A percentile compares a stretch with the other conserved stretches of the same genome.
Conservation (phyloP, 23 red algal species). For the Agarophyton chilense region DNA sequence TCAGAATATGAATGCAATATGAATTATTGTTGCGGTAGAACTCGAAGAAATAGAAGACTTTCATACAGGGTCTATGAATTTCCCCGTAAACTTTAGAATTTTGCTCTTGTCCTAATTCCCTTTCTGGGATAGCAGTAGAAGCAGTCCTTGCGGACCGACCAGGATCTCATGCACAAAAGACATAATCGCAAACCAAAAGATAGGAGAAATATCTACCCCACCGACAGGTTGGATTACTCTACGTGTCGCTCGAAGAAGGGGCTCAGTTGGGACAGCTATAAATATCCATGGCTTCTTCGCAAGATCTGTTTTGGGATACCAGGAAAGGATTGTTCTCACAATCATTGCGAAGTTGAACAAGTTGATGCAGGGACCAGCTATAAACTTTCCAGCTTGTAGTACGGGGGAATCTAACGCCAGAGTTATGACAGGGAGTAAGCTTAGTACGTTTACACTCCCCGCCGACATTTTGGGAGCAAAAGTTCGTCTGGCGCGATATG, state of each 20-base stretch:
- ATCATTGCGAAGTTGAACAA: constrained; percentile 89
- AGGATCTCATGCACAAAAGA: constrained; percentile 92
- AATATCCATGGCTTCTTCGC: constrained; percentile 76
- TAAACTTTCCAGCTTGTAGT: constrained; percentile 49
- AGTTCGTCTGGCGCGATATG: background rate
- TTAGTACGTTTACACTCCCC: background rate
- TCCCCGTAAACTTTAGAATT: no score
- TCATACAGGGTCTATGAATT: no score
- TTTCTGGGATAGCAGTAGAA: constrained; percentile 63
- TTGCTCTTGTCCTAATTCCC: background rate
- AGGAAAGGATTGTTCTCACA: constrained; percentile 76
- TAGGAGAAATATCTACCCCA: constrained; percentile 96
- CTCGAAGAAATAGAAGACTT: no score
- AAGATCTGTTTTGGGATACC: constrained; percentile 86
- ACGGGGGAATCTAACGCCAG: constrained; percentile 27
- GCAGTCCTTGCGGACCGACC: constrained; percentile 90
- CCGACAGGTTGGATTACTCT: constrained; percentile 85
- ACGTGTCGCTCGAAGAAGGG: constrained; percentile 79
- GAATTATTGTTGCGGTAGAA: no score
- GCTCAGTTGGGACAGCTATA: constrained; percentile 83
- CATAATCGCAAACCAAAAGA: constrained; percentile 93
- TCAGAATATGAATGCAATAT: no score
- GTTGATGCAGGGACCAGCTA: constrained; percentile 74
- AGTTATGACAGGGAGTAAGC: background rate
- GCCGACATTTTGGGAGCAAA: background rate